Evolutionary conservation across 192 early-diverging fungal genomes (phyloP), one percentile per base, ranked within the genome.

Genomic region (Coemansia sp.): DNA sequence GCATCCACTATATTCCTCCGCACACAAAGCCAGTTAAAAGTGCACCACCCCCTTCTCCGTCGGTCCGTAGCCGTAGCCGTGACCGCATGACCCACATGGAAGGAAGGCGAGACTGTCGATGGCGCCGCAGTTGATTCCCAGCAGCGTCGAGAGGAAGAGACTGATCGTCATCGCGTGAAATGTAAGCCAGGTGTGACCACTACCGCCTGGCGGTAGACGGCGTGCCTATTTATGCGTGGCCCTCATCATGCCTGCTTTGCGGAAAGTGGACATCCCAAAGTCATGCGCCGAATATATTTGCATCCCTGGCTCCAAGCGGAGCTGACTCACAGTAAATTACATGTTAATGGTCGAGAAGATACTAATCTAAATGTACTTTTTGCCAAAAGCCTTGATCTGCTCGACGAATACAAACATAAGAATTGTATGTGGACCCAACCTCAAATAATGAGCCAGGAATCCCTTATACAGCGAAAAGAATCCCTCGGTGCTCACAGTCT

Each of bases 361-460:
- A 48, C 6, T 17, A 36, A 11, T 39, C 61, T 66, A 76, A 27
- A 67, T 31, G 54, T 72, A 66, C 57, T 67, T 78, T n/a, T 68
- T 68, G 66, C 75, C 77, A 45, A 73, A 56, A 27, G 81, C 73
- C 73, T 84, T 84, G 67, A 88, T 71, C 77, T 93, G 92, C 83
- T 94, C 94, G 70, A 95, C 79, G 77, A 97, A 95, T 17, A 97
- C 90, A 83, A 97, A 91, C 81, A 91, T 95, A 41, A 97, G 82
- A 44, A 94, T 87, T n/a, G 94, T 97, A 61, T 97, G 94, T 36
- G 95, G 95, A 11, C 95, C 96, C 66, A 95, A 87, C 42, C 96
- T 88, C 31, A 98, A 74, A 75, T 93, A 97, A 78, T 97, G 94
- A 9, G 97, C 93, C 37, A 85, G 70, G 76, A 94, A 93, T 36